Percentiles rank a stretch among this genome's conserved stretches.
Evolutionary conservation across 2,329 filamentous ascomycete genomes (phyloP).

Genomic region (Fusarium proliferatum): DNA sequence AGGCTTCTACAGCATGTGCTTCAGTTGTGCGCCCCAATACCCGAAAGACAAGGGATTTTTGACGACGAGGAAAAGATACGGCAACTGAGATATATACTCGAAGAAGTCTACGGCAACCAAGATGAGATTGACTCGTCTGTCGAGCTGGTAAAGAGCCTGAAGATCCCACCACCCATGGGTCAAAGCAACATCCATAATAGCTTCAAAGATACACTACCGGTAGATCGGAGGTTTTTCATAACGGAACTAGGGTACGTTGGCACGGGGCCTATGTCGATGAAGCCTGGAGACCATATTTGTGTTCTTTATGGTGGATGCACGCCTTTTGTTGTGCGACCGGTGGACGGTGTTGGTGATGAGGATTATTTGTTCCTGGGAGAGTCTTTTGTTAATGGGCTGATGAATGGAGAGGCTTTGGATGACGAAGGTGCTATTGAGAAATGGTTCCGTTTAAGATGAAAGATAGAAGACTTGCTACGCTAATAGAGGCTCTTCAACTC

Average conservation of each 20-base stretch:
- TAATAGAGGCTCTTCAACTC: too few species aligned
- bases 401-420: neutral
- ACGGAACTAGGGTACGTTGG: rapidly evolving
- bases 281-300: neutral
- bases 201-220: neutral
- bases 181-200: rapidly evolving
- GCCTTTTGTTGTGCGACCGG: neutral
- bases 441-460: neutral
- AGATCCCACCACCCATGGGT: neutral
- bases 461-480: too few species aligned
- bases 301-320: neutral
- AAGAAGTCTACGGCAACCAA: neutral
- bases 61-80: neutral
- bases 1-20: rapidly evolving
- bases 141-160: rapidly evolving
- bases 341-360: too few species aligned
- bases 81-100: rapidly evolving
- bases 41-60: rapidly evolving
- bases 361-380: neutral
- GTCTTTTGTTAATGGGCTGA: neutral
- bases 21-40: neutral
- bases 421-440: neutral
- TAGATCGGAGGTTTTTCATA: neutral
- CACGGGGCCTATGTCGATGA: rapidly evolving
- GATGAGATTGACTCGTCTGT: neutral